Evolutionary conservation across 2,329 filamentous ascomycete species (phyloP).

Genomic region (Penicillium verrucosum): DNA sequence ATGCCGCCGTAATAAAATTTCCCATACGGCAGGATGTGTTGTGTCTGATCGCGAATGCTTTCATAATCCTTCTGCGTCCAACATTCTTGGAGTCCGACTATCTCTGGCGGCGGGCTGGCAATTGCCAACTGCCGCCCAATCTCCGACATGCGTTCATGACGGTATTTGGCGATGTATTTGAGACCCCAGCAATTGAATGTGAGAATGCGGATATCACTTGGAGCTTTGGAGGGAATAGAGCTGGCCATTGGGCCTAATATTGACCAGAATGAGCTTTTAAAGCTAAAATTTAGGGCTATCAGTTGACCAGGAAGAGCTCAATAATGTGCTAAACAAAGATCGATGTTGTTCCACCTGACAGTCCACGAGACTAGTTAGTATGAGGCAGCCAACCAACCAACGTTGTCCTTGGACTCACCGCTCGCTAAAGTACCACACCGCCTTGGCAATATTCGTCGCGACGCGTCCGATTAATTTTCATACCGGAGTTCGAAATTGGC

Average conservation of each 20-base stretch:
- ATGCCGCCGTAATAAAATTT: slow-evolving; percentile 92
- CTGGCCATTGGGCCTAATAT: slow-evolving; percentile 16
- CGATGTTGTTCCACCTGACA: neutral
- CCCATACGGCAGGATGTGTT: slow-evolving; percentile 73
- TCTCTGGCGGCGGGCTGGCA: slow-evolving; percentile 67
- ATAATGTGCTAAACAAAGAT: neutral
- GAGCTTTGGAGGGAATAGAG: slow-evolving; percentile 32
- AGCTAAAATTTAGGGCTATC: neutral
- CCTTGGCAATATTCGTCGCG: neutral
- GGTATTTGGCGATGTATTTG: slow-evolving; percentile 76
- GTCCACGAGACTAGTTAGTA: neutral
- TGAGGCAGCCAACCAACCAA: neutral
- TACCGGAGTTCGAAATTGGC: neutral
- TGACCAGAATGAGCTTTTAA: neutral
- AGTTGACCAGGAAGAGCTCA: neutral
- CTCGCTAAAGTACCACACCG: neutral
- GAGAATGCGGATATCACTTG: slow-evolving; percentile 68
- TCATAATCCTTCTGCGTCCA: slow-evolving; percentile 85
- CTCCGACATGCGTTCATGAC: slow-evolving; percentile 72
- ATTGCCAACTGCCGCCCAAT: slow-evolving; percentile 77
- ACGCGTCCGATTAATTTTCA: slow-evolving; percentile 6
- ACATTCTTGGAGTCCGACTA: slow-evolving; percentile 93
- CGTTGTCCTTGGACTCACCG: neutral
- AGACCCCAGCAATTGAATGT: slow-evolving; percentile 98
- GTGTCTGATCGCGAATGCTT: slow-evolving; percentile 70